Evolutionary conservation across 495 filamentous ascomycete genomes (phyloP).

Genomic region (Xylaria flabelliformis): DNA sequence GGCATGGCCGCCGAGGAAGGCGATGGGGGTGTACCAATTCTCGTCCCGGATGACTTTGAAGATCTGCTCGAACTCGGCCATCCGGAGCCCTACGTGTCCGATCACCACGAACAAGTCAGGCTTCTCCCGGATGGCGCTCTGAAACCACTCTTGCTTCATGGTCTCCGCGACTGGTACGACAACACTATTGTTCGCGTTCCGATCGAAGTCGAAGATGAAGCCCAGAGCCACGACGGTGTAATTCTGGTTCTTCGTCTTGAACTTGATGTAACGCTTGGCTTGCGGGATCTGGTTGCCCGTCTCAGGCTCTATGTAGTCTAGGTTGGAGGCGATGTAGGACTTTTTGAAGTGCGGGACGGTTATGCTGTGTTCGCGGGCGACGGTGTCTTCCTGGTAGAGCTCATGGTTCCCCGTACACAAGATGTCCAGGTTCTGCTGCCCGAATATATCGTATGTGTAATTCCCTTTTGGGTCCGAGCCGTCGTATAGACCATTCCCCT

Average conservation of each 20-base stretch:
- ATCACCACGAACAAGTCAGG: slow-evolving; percentile 87
- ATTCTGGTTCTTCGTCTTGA: slow-evolving; percentile 85
- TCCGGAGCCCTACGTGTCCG: slow-evolving; percentile 84
- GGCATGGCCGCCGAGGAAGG: slow-evolving; percentile 91
- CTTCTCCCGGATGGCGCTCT: slow-evolving; percentile 80
- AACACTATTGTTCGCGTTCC: slow-evolving; percentile 86
- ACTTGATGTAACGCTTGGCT: slow-evolving; percentile 82
- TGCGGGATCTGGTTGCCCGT: slow-evolving; percentile 74
- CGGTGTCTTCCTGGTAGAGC: slow-evolving; percentile 80
- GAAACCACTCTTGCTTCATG: slow-evolving; percentile 87
- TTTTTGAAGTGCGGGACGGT: slow-evolving; percentile 81
- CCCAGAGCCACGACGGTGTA: slow-evolving; percentile 88
- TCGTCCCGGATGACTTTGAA: slow-evolving; percentile 78
- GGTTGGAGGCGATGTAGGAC: slow-evolving; percentile 85
- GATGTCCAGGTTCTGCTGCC: slow-evolving; percentile 80
- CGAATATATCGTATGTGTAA: slow-evolving; percentile 86
- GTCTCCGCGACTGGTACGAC: slow-evolving; percentile 80
- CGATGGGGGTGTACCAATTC: slow-evolving; percentile 82
- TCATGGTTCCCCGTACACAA: slow-evolving; percentile 95
- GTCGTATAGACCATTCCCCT: slow-evolving; percentile 97
- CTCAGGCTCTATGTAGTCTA: slow-evolving; percentile 81
- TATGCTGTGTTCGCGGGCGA: slow-evolving; percentile 73
- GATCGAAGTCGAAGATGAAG: slow-evolving; percentile 91
- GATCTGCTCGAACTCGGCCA: slow-evolving; percentile 76
- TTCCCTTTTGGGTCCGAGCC: slow-evolving; percentile 83